phyloP scores from a whole-genome alignment of 2,329 filamentous ascomycete species.

The Botryotinia calthae region DNA sequence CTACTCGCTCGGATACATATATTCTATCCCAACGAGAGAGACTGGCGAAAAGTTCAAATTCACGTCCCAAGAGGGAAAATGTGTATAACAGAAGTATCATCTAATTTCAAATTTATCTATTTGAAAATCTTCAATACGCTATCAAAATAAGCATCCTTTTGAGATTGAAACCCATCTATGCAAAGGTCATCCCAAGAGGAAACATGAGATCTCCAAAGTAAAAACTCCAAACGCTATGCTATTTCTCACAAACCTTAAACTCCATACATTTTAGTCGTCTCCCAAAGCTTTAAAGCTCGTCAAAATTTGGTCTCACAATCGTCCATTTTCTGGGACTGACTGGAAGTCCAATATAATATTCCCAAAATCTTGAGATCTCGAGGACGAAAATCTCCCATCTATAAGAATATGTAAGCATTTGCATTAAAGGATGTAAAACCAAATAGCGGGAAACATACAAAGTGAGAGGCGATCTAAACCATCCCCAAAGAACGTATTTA shows the following conservation, averaged over 20 bases:
- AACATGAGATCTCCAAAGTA: conserved; percentile 1
- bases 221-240: conserved; percentile 19
- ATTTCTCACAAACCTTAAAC: not conserved
- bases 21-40: too few relatives aligned
- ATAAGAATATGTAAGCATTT: conserved; percentile 23
- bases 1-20: too few relatives aligned
- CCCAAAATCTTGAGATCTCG: conserved; percentile 55
- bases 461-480: conserved; percentile 64
- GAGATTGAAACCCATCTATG: not conserved
- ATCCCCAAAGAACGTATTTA: conserved; percentile 66
- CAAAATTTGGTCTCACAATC: conserved; percentile 35
- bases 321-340: conserved; percentile 56
- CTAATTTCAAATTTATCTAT: not conserved
- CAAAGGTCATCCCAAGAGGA: not conserved
- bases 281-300: conserved; percentile 42
- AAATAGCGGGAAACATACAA: conserved; percentile 54
- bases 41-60: too few relatives aligned
- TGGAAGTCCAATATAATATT: conserved; percentile 62
- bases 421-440: not conserved
- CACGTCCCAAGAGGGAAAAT: too few relatives aligned
- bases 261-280: not conserved
- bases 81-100: not conserved
- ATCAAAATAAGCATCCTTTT: not conserved
- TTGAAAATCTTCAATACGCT: not conserved
- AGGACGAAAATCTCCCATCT: conserved; percentile 52